Evolutionary conservation across 2,329 filamentous ascomycete species (phyloP).

Genomic region (Aspergillus puulaauensis): DNA sequence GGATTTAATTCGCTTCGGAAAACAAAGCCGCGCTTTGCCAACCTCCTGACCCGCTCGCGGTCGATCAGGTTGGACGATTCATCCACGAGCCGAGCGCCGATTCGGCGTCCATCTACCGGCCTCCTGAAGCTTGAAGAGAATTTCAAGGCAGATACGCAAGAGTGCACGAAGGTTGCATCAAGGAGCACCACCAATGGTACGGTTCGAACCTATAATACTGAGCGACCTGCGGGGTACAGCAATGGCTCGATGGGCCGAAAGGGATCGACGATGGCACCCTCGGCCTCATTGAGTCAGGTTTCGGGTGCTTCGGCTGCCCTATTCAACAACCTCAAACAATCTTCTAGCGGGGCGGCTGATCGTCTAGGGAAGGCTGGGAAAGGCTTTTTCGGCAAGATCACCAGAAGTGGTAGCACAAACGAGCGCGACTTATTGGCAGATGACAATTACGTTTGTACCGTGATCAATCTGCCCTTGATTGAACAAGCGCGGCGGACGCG

Average conservation of each 20-base stretch:
- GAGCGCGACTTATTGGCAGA: slow-evolving; percentile 69
- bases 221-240: slow-evolving; percentile 52
- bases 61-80: slow-evolving; percentile 46
- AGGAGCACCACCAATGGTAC: slow-evolving; percentile 66
- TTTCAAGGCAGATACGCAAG: slow-evolving; percentile 34
- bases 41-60: slow-evolving; percentile 45
- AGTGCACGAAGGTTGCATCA: slow-evolving; percentile 61
- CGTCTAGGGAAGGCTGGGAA: slow-evolving; percentile 71
- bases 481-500: slow-evolving; percentile 88
- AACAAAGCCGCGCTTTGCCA: slow-evolving; percentile 46
- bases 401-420: slow-evolving; percentile 68
- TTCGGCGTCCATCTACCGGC: slow-evolving; percentile 40
- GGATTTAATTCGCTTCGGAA: slow-evolving; percentile 34
- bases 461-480: slow-evolving; percentile 81
- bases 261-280: slow-evolving; percentile 42
- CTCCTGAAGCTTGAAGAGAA: slow-evolving; percentile 40
- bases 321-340: slow-evolving; percentile 71
- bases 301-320: slow-evolving; percentile 61
- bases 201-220: slow-evolving; percentile 69
- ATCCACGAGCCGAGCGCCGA: slow-evolving; percentile 29
- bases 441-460: slow-evolving; percentile 78
- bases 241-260: slow-evolving; percentile 30
- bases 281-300: slow-evolving; percentile 47
- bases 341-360: slow-evolving; percentile 72
- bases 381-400: slow-evolving; percentile 76